phyloP scores from a whole-genome alignment of 225 moss, liverwort and hornwort genomes.

The Polytrichum formosum region DNA sequence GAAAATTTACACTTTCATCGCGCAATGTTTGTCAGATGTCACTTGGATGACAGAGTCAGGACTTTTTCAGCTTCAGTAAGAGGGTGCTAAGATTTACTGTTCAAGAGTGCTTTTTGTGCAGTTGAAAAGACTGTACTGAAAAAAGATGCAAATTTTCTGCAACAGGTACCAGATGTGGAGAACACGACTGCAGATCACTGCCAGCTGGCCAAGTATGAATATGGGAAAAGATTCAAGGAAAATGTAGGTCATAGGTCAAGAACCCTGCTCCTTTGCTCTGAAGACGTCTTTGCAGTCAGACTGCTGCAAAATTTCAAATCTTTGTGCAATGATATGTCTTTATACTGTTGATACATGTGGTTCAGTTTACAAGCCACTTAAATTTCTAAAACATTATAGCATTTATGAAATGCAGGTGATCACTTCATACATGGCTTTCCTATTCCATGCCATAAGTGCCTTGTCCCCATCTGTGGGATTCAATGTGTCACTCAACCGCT shows the following conservation, averaged over 20 bases:
- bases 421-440: slow-evolving; percentile 69
- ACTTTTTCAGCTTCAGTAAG: no score
- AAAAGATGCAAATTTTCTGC: background rate
- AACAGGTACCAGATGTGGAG: slow-evolving; percentile 84
- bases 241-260: slow-evolving; percentile 29
- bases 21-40: no score
- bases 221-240: slow-evolving; percentile 69
- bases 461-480: slow-evolving; percentile 79
- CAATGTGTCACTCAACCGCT: slow-evolving; percentile 83
- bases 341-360: no score
- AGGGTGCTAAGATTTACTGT: no score
- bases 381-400: background rate
- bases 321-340: background rate
- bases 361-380: no score
- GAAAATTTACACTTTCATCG: no score
- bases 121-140: no score
- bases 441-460: slow-evolving; percentile 66
- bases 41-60: no score
- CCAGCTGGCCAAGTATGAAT: slow-evolving; percentile 76
- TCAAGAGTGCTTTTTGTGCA: no score
- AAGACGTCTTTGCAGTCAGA: no score
- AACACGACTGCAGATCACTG: slow-evolving; percentile 57
- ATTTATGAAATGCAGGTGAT: slow-evolving; percentile 51
- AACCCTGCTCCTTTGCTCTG: no score
- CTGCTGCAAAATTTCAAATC: background rate